phyloP scores from a whole-genome alignment of 805 yeast genomes.

The Saturnispora mendoncae region DNA sequence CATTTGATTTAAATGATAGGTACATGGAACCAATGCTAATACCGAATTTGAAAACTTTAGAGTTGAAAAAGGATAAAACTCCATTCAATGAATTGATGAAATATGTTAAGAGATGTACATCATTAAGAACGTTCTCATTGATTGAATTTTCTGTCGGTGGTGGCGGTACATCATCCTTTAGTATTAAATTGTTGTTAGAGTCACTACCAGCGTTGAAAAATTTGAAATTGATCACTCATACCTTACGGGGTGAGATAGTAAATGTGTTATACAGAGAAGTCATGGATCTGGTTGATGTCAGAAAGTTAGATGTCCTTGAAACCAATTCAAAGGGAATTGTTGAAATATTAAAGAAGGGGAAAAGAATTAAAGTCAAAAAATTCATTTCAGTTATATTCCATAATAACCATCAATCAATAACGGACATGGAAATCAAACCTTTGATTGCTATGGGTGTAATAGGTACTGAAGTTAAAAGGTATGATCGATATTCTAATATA shows the following conservation, averaged over 20 bases:
- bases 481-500: background rate
- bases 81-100: slow-evolving; percentile 1
- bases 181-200: slow-evolving; percentile 5
- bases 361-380: background rate
- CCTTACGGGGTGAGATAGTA: slow-evolving; percentile 3
- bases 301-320: slow-evolving; percentile 1
- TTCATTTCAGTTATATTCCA: slow-evolving; percentile 4
- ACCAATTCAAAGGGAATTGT: slow-evolving; percentile 2
- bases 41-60: slow-evolving; percentile 1
- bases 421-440: slow-evolving; percentile 1
- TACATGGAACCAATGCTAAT: background rate
- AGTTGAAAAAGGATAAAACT: slow-evolving; percentile 5
- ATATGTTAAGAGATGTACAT: background rate
- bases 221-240: slow-evolving; percentile 2
- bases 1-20: background rate
- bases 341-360: slow-evolving; percentile 1
- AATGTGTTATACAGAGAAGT: background rate
- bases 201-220: slow-evolving; percentile 1
- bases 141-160: background rate
- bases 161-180: slow-evolving; percentile 1
- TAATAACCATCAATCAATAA: slow-evolving; percentile 2
- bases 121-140: slow-evolving; percentile 4
- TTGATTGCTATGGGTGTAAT: slow-evolving; percentile 1
- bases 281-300: background rate
- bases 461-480: background rate